phyloP scores from a whole-genome alignment of 306 rosid genomes.

The Quercus alba region DNA sequence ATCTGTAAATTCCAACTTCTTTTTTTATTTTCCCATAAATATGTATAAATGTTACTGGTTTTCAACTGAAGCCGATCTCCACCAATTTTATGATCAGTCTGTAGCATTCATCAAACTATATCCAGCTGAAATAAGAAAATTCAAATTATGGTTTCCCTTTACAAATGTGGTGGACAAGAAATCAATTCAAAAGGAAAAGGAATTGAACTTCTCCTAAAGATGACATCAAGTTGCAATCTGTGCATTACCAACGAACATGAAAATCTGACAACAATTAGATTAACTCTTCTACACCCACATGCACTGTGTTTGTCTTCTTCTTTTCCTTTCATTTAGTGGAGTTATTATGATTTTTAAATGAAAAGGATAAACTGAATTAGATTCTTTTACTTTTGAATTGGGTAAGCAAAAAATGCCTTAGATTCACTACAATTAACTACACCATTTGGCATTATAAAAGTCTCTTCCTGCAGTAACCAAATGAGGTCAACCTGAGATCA shows the following conservation, averaged over 20 bases:
- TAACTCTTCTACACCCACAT: too few relatives aligned
- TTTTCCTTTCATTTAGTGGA: neutral
- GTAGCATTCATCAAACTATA: neutral
- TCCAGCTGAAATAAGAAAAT: too few relatives aligned
- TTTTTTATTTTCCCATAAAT: neutral
- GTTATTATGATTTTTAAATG: neutral
- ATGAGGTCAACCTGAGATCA: neutral
- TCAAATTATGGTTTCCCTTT: too few relatives aligned
- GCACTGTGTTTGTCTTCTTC: too few relatives aligned
- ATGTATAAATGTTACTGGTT: neutral
- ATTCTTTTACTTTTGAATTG: too few relatives aligned
- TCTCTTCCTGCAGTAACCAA: neutral
- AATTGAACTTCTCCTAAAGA: neutral
- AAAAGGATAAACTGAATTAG: neutral
- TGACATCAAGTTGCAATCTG: neutral
- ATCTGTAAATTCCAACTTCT: neutral
- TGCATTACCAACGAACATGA: too few relatives aligned
- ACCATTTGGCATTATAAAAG: neutral
- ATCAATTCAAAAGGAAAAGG: neutral
- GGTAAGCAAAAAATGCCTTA: neutral
- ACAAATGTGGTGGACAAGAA: neutral
- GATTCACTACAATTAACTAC: neutral
- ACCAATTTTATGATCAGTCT: neutral
- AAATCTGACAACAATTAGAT: too few relatives aligned
- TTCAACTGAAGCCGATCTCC: neutral